Evolutionary conservation across 2,329 filamentous ascomycete genomes (phyloP), one percentile per base, ranked within the genome.

Genomic region (Neoscytalidium dimidiatum): DNA sequence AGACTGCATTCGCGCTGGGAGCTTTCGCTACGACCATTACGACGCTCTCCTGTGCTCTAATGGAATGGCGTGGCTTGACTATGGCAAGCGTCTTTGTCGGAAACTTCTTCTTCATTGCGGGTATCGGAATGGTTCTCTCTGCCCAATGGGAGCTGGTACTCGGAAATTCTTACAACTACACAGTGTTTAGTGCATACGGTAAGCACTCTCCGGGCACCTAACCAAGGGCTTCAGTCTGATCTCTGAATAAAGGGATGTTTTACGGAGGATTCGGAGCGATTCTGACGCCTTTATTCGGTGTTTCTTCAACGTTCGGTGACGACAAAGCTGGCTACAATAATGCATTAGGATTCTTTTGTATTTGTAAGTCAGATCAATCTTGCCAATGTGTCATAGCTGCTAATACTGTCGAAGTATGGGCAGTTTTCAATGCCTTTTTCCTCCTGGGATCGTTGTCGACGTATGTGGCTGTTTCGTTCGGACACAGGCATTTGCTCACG

Each of bases 141-240:
- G 84, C 85, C 5, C 83, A 86, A 68, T 86, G 84, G 84, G 83
- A 86, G 68, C 71, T 86, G 0, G 79, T 82, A 0, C 74, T 80
- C 13, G 84, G 84, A 0, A 85, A 86, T 62, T 81, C 80, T 0
- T 85, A 84, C 65, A 78, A 78, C 0, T 86, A 86, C 65, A 85
- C 83, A 0, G 82, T 85, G 0, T 80, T 85, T 41, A 82, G 80
- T 66, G 84, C 83, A 8, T 86, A 86, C 66, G 83, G 84, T 80
- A 67, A 53, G 71, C 66, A 26, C 26, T 21, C 26, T 28, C 7
- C n/a, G 3, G 11, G 11, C 52, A 56, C 2, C 3, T 13, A 11
- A 17, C 57, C n/a, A 2, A 7, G 33, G 5, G 13, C 3, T 3
- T n/a, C n/a, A 38, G 19, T 11, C n/a, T 56, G n/a, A n/a, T 26